Percentiles rank a stretch among this genome's conserved stretches.
These are phyloP conservation scores for Sporobolomyces roseus DNA, from an alignment of 768 basidiomycete genomes.

Conservation along the genomic window DNA sequence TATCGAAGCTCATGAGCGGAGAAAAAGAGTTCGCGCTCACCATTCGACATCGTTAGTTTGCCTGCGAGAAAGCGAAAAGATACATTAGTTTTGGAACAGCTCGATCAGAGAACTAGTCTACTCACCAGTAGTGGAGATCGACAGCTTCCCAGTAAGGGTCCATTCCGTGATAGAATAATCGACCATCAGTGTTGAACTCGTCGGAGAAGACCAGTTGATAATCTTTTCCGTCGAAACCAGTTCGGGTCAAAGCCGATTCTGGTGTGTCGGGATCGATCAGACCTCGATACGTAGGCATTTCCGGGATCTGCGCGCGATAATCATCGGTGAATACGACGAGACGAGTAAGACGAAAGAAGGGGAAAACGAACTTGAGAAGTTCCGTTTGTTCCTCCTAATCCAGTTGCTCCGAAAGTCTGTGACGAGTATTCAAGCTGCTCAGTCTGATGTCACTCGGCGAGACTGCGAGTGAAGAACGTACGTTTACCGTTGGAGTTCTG, in stretches of 20 bases:
- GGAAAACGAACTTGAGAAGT: slow-evolving; percentile 60
- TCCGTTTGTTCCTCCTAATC: slow-evolving; percentile 70
- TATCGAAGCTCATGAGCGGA: no score
- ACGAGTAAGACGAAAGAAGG: neutral
- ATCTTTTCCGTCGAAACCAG: slow-evolving; percentile 68
- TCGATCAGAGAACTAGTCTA: neutral
- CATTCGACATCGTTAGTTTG: slow-evolving; percentile 45
- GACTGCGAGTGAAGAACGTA: neutral
- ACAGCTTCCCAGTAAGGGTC: slow-evolving; percentile 54
- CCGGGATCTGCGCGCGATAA: slow-evolving; percentile 57
- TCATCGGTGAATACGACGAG: neutral
- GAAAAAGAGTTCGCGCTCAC: no score
- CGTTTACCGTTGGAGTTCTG: slow-evolving; percentile 39
- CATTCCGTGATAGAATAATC: slow-evolving; percentile 61
- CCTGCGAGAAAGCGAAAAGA: neutral
- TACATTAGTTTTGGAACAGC: neutral
- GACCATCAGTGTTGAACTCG: slow-evolving; percentile 68
- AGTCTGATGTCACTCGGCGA: neutral
- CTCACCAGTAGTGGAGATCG: slow-evolving; percentile 50
- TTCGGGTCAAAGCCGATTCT: slow-evolving; percentile 55
- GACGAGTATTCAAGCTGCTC: neutral
- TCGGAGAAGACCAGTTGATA: slow-evolving; percentile 82
- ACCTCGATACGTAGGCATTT: slow-evolving; percentile 48
- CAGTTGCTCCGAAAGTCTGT: slow-evolving; percentile 58
- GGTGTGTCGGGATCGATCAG: slow-evolving; percentile 79